Conservation (phyloP, 495 filamentous ascomycete species). For the Bombardia bombarda region DNA sequence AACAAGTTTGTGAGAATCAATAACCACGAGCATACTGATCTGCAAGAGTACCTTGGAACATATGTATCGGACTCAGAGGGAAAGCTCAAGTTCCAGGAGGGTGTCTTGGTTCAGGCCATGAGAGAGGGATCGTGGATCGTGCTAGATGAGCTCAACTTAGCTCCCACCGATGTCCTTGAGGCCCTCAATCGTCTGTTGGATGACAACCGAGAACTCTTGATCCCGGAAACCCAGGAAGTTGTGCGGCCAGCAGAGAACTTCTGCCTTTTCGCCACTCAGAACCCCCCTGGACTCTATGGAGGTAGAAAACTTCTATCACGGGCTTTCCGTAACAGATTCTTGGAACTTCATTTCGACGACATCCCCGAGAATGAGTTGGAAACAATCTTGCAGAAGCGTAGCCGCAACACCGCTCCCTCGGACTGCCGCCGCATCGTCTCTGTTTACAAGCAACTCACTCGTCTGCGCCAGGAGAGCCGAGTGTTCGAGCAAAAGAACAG, state of each 20-base stretch:
- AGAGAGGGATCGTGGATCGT: constrained; percentile 96
- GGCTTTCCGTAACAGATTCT: constrained; percentile 92
- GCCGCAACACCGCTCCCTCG: constrained; percentile 77
- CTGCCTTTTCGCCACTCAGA: constrained; percentile 99
- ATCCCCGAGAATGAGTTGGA: constrained; percentile 95
- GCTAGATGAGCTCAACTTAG: constrained; percentile 92
- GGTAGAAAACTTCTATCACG: constrained; percentile 87
- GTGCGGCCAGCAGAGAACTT: constrained; percentile 89
- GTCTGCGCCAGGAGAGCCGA: constrained; percentile 77
- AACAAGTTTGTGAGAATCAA: constrained; percentile 98
- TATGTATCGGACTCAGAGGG: constrained; percentile 84
- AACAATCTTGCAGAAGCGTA: constrained; percentile 80
- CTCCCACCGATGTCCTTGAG: constrained; percentile 92
- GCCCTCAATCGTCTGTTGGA: constrained; percentile 91
- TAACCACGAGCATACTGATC: constrained; percentile 97
- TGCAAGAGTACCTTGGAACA: constrained; percentile 95
- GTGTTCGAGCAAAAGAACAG: constrained; percentile 96
- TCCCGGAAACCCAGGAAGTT: constrained; percentile 93
- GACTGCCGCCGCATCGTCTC: constrained; percentile 84
- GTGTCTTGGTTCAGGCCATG: constrained; percentile 85
- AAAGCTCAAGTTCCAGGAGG: constrained; percentile 83
- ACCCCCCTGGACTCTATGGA: constrained; percentile 91
- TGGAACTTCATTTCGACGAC: constrained; percentile 96
- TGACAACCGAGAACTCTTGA: constrained; percentile 94
- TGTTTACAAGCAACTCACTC: constrained; percentile 88